A percentile compares a stretch with the other conserved stretches of the same genome.
Conservation (phyloP, 1,284 basidiomycete species). For the Trametes versicolor region DNA sequence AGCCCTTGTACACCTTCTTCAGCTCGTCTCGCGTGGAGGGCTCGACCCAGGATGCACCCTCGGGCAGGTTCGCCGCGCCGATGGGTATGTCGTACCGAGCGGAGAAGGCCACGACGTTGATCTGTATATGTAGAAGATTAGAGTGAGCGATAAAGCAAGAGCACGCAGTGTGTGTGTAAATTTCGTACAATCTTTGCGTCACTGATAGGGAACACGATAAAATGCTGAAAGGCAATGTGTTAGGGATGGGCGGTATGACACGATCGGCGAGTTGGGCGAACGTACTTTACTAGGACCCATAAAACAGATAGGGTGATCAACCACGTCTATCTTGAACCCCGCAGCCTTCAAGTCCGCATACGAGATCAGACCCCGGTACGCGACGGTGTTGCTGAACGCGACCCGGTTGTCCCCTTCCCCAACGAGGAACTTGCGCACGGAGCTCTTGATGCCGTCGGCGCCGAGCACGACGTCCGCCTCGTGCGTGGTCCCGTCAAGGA, state of each 20-base stretch:
- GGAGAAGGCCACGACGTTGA: conserved; percentile 64
- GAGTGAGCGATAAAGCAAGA: not conserved
- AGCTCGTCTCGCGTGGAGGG: conserved; percentile 55
- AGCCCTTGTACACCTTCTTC: conserved; percentile 55
- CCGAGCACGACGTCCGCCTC: conserved; percentile 63
- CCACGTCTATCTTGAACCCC: conserved; percentile 54
- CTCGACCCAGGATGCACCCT: conserved; percentile 57
- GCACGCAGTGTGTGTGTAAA: not conserved
- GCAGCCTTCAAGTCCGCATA: conserved; percentile 49
- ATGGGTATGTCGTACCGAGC: conserved; percentile 51
- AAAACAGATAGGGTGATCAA: conserved; percentile 49
- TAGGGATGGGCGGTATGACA: not conserved
- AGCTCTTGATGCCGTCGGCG: conserved; percentile 63
- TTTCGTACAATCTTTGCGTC: conserved; percentile 50
- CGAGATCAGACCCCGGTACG: conserved; percentile 58
- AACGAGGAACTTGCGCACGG: conserved; percentile 50
- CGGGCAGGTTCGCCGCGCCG: conserved; percentile 49
- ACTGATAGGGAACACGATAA: conserved; percentile 65
- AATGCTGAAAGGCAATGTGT: conserved; percentile 52
- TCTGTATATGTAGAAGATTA: conserved; percentile 42
- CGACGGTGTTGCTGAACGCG: conserved; percentile 56
- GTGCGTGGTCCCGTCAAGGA: conserved; percentile 56
- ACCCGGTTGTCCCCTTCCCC: conserved; percentile 35
- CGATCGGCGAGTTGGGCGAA: too few species aligned
- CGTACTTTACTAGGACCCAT: conserved; percentile 55